These are phyloP conservation scores for Lipomyces sp. DNA, from an alignment of 805 yeast genomes.

Conservation along the genomic window DNA sequence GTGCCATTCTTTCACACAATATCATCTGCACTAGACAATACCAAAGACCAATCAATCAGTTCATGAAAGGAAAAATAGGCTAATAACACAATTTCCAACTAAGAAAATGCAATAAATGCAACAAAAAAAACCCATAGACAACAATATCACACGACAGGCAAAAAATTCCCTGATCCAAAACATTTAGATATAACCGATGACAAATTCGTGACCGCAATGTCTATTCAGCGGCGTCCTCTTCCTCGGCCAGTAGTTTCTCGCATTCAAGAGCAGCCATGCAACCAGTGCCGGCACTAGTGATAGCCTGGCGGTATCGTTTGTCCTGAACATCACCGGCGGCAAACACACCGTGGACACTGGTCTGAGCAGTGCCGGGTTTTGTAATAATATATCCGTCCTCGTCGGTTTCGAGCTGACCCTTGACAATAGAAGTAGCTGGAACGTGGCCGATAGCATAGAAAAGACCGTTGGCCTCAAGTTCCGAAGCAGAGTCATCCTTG, in stretches of 20 bases:
- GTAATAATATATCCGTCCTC: conserved; percentile 89
- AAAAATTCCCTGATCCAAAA: conserved; percentile 4
- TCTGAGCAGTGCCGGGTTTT: conserved; percentile 83
- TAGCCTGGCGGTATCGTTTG: conserved; percentile 95
- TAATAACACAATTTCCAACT: not conserved
- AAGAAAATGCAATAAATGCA: conserved; percentile 4
- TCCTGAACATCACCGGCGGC: conserved; percentile 99
- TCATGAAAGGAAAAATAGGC: not conserved
- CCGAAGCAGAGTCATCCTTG: conserved; percentile 68
- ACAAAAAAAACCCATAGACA: conserved; percentile 2
- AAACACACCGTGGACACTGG: conserved; percentile 87
- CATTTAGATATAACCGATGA: not conserved
- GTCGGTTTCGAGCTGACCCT: conserved; percentile 79
- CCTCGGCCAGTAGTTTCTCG: conserved; percentile 78
- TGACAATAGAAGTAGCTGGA: conserved; percentile 88
- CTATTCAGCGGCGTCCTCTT: conserved; percentile 39
- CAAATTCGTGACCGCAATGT: not conserved
- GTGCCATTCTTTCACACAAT: not conserved
- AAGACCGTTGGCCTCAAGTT: conserved; percentile 82
- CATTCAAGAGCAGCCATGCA: conserved; percentile 99
- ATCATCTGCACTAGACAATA: not conserved
- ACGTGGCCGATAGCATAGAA: conserved; percentile 98
- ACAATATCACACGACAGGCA: not conserved
- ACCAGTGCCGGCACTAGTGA: conserved; percentile 99
- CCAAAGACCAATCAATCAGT: not conserved